Evolutionary conservation across 2,329 filamentous ascomycete species (phyloP).

Genomic region (Cryphonectria carpinicola): DNA sequence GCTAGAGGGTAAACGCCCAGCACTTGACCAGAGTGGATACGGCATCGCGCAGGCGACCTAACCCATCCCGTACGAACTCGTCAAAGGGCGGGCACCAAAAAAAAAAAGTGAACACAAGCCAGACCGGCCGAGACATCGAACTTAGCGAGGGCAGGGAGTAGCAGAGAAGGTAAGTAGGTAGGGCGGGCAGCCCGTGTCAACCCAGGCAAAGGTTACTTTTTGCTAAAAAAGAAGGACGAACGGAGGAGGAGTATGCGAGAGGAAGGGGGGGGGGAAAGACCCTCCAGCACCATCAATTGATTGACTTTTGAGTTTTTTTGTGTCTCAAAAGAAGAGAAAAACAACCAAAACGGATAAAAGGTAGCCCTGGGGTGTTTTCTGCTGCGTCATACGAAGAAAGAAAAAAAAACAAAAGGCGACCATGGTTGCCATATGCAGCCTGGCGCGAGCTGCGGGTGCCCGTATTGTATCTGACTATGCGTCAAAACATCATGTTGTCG

Average conservation of each 20-base stretch:
- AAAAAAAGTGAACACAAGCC: background rate
- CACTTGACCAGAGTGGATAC: background rate
- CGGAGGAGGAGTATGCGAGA: background rate
- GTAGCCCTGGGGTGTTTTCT: background rate
- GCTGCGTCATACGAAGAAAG: background rate
- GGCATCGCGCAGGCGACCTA: constrained; percentile 1
- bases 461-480: background rate
- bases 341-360: background rate
- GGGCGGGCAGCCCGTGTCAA: background rate
- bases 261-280: no score
- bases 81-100: background rate
- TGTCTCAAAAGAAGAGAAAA: background rate
- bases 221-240: background rate
- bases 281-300: background rate
- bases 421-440: background rate
- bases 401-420: background rate
- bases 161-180: no score
- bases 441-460: constrained; percentile 6
- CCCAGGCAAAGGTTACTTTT: background rate
- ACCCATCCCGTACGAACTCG: background rate
- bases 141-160: background rate
- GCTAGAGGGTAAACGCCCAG: background rate
- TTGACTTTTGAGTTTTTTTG: background rate
- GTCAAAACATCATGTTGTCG: background rate
- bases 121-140: constrained; percentile 2